A percentile compares a stretch with the other conserved stretches of the same genome.
These are phyloP conservation scores for Colletotrichum sp. DNA, from an alignment of 2,329 filamentous ascomycete species.

Conservation along the genomic window DNA sequence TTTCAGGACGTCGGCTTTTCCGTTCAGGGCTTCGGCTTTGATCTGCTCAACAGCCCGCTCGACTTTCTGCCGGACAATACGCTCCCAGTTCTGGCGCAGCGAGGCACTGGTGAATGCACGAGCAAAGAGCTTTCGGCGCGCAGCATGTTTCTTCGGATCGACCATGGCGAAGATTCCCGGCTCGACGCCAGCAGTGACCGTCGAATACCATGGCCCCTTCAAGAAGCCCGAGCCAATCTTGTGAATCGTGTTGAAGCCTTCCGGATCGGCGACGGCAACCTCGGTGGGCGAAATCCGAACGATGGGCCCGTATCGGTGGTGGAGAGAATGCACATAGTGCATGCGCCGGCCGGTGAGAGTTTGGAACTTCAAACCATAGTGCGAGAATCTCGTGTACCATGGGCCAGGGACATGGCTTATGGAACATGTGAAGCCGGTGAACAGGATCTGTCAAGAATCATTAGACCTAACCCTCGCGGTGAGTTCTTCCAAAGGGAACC, in stretches of 20 bases:
- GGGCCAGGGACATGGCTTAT: not conserved
- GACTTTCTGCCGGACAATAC: conserved; percentile 39
- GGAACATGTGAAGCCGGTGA: conserved; percentile 7
- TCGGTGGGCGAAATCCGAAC: conserved; percentile 29
- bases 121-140: conserved; percentile 44
- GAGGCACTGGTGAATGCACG: conserved; percentile 41
- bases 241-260: conserved; percentile 36
- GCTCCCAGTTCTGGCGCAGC: conserved; percentile 32
- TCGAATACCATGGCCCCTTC: conserved; percentile 28
- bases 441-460: not conserved
- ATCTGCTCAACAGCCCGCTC: conserved; percentile 48
- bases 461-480: rapidly evolving
- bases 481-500: not conserved
- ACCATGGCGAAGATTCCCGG: conserved; percentile 5
- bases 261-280: conserved; percentile 26
- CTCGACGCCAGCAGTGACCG: conserved; percentile 13
- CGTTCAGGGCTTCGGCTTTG: conserved; percentile 41
- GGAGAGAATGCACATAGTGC: conserved; percentile 59
- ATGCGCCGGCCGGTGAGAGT: conserved; percentile 26
- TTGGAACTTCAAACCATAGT: conserved; percentile 31
- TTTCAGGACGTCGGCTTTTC: conserved; percentile 51
- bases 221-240: conserved; percentile 26
- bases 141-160: not conserved
- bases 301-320: conserved; percentile 48
- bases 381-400: not conserved